Evolutionary conservation across 2,329 filamentous ascomycete genomes (phyloP), one percentile per base, ranked within the genome.

Genomic region (Aspergillus proliferans): DNA sequence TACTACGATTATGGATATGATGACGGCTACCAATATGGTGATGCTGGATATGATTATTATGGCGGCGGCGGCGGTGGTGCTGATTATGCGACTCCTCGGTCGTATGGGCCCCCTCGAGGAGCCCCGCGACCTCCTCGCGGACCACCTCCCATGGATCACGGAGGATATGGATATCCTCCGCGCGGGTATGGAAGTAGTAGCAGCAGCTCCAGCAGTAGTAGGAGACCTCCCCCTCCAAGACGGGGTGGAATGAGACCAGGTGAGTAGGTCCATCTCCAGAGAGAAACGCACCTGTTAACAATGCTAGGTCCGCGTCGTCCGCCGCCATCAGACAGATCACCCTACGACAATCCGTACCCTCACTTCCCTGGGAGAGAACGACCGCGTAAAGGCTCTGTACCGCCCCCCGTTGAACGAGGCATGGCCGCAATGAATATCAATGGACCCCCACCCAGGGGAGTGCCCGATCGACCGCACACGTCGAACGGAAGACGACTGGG

Each of bases 301-400:
- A 14, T 12, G 45, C 26, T 56, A 58, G 62, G 66, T 52, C 62
- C 63, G 58, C 59, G 45, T 44, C 58, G 56, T 45, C 55, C 57
- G 33, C 69, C 67, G 3, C 64, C 65, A 43, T 66, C 72, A 41
- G 65, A 68, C 39, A 60, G 57, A 22, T 47, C 64, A 36, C 52
- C 66, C 24, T 78, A 71, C 64, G 77, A 80, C 49, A 76, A 72
- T 54, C 76, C 76, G 3, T 79, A 78, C 48, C 75, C 76, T 22
- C 60, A 68, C 4, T 76, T 64, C 52, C 69, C 58, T 43, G 47
- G 55, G 42, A 59, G 57, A 49, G 61, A 58, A 14, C 49, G 39
- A 8, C 41, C 41, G 3, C 28, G 38, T 49, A 53, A 43, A 52
- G 59, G 47, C 57, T 62, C 66, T 15, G 60, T 63, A 26, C 57